These are phyloP conservation scores for Vanrija sp. DNA, from an alignment of 1,284 basidiomycete genomes.

Conservation along the genomic window DNA sequence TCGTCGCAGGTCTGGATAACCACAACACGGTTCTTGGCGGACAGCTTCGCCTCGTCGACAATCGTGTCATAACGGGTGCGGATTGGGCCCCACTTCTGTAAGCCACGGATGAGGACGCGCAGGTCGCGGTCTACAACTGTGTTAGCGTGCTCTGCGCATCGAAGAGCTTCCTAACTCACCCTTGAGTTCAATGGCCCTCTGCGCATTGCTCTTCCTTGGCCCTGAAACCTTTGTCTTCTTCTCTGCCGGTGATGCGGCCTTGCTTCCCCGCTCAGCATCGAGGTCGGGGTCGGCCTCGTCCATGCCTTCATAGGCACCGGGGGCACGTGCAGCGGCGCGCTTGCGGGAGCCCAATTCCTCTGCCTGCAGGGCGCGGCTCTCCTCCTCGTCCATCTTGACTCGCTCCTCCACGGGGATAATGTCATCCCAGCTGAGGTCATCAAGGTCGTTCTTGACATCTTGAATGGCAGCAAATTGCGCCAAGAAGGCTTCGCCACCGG, in stretches of 20 bases:
- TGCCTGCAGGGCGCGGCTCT: conserved; percentile 49
- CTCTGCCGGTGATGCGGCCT: conserved; percentile 51
- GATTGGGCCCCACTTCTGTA: conserved; percentile 98
- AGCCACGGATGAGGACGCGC: conserved; percentile 87
- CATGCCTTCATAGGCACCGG: conserved; percentile 80
- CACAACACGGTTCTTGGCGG: conserved; percentile 90
- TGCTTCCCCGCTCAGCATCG: conserved; percentile 47
- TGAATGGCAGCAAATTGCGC: conserved; percentile 93
- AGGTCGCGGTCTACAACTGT: conserved; percentile 72
- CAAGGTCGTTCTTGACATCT: conserved; percentile 78
- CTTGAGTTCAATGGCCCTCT: conserved; percentile 93
- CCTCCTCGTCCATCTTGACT: conserved; percentile 77
- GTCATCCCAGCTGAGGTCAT: conserved; percentile 95
- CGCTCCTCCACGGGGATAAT: conserved; percentile 95
- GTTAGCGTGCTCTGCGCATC: conserved; percentile 2
- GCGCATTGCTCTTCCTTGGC: conserved; percentile 61
- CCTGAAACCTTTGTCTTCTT: conserved; percentile 40
- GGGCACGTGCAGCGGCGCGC: conserved; percentile 68
- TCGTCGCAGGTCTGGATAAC: conserved; percentile 89
- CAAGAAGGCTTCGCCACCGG: conserved; percentile 95
- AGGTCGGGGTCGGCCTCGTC: conserved; percentile 68
- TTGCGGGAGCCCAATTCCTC: conserved; percentile 63
- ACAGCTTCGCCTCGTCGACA: conserved; percentile 85
- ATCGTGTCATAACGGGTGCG: conserved; percentile 90
- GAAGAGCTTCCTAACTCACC: conserved; percentile 27